Evolutionary conservation across 441 rosid genomes (phyloP).

Genomic region (Pelargonium myrrhifolium): DNA sequence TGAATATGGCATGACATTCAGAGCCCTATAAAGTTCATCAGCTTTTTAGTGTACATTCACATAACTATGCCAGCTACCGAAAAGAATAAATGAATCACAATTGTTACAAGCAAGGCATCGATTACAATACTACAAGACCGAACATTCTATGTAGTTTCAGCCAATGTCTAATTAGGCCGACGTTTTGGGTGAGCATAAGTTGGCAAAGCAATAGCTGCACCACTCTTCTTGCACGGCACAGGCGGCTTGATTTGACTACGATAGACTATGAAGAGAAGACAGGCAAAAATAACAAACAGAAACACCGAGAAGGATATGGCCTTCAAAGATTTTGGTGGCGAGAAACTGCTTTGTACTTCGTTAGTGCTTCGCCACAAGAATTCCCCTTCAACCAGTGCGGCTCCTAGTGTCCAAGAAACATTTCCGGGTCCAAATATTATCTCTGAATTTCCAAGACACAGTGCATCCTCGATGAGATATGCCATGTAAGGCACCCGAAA

Average conservation of each 20-base stretch:
- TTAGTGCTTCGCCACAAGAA: slow-evolving; percentile 22
- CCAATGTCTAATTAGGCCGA: slow-evolving; percentile 24
- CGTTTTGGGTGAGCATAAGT: slow-evolving; percentile 32
- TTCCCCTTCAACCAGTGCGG: slow-evolving; percentile 44
- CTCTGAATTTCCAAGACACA: slow-evolving; percentile 32
- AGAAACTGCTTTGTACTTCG: slow-evolving; percentile 10
- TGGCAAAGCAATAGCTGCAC: slow-evolving; percentile 29
- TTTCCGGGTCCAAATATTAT: slow-evolving; percentile 48
- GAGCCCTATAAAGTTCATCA: no score
- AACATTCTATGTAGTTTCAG: not conserved
- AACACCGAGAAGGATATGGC: slow-evolving; percentile 28
- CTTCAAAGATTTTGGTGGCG: slow-evolving; percentile 12
- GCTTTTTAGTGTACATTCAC: no score
- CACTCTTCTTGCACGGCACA: slow-evolving; percentile 33
- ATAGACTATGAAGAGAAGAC: slow-evolving; percentile 32
- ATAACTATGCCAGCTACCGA: not conserved
- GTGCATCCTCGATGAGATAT: slow-evolving; percentile 37
- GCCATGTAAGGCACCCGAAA: slow-evolving; percentile 43
- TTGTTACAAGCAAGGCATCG: slow-evolving; percentile 6
- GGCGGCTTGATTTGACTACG: slow-evolving; percentile 39
- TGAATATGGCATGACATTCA: no score
- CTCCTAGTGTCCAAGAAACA: slow-evolving; percentile 63
- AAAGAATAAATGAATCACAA: slow-evolving; percentile 25
- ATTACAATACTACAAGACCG: not conserved
- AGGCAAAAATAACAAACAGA: slow-evolving; percentile 32